phyloP scores from a whole-genome alignment of 768 basidiomycete species.

The Mycena filopes region DNA sequence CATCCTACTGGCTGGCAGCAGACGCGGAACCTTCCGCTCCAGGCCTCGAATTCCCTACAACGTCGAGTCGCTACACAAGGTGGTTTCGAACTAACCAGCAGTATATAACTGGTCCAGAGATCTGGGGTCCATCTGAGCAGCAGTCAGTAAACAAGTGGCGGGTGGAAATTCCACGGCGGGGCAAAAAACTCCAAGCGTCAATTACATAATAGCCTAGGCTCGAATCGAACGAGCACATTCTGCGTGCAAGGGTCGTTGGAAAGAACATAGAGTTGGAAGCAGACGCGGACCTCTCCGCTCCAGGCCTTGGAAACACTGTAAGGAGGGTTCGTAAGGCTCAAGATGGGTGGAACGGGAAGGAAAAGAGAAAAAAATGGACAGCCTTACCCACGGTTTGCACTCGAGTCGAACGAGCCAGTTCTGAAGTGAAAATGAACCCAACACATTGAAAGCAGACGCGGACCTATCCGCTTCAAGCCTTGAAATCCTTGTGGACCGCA shows the following conservation, averaged over 20 bases:
- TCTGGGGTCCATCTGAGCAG: too few species aligned
- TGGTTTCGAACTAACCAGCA: not conserved
- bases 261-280: too few species aligned
- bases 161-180: not conserved
- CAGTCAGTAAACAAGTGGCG: too few species aligned
- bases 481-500: too few species aligned
- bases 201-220: not conserved
- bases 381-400: not conserved
- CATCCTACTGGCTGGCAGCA: too few species aligned
- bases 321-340: too few species aligned
- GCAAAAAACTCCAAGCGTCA: not conserved
- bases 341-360: too few species aligned
- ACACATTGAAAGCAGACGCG: not conserved
- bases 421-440: not conserved
- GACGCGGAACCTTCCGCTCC: too few species aligned
- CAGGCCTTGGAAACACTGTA: too few species aligned
- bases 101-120: too few species aligned
- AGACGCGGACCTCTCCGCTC: too few species aligned
- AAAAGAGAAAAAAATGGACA: not conserved
- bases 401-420: constrained; percentile 13
- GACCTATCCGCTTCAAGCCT: not conserved
- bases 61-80: not conserved
- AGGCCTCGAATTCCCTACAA: not conserved
- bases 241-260: too few species aligned
- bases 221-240: not conserved